phyloP scores from a whole-genome alignment of 805 yeast genomes.

The Metschnikowia bowlesiae region DNA sequence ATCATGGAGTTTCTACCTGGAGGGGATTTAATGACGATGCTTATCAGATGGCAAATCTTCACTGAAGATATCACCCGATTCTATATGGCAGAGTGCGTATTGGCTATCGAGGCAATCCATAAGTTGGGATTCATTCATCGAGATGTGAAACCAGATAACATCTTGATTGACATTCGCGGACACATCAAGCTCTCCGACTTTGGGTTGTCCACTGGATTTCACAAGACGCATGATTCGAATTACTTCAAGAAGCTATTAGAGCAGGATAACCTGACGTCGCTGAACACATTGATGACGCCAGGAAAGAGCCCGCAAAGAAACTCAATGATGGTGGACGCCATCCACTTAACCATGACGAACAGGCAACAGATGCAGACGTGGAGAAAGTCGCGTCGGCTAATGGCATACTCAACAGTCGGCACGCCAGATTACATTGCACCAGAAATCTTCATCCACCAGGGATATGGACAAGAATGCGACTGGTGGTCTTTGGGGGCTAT shows the following conservation, averaged over 20 bases:
- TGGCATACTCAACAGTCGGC: slow-evolving; percentile 96
- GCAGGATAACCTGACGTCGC: slow-evolving; percentile 41
- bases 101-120: slow-evolving; percentile 92
- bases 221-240: slow-evolving; percentile 84
- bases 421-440: slow-evolving; percentile 97
- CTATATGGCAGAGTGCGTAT: slow-evolving; percentile 93
- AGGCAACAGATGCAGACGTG: slow-evolving; percentile 94
- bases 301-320: slow-evolving; percentile 42
- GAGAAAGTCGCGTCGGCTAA: slow-evolving; percentile 84
- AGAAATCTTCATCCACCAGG: slow-evolving; percentile 86
- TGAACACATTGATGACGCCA: slow-evolving; percentile 18
- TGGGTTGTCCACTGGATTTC: slow-evolving; percentile 87
- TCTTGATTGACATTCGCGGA: slow-evolving; percentile 74
- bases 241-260: slow-evolving; percentile 81
- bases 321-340: slow-evolving; percentile 88
- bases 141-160: slow-evolving; percentile 97
- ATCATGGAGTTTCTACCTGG: slow-evolving; percentile 79
- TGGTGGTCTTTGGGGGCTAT: slow-evolving; percentile 98
- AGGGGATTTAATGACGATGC: slow-evolving; percentile 91
- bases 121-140: slow-evolving; percentile 92
- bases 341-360: slow-evolving; percentile 91
- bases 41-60: slow-evolving; percentile 89
- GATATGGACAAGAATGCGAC: slow-evolving; percentile 95
- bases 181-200: slow-evolving; percentile 70
- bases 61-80: slow-evolving; percentile 90